Conservation (phyloP, 208 protist species). For the Wallacemonas sp. region DNA sequence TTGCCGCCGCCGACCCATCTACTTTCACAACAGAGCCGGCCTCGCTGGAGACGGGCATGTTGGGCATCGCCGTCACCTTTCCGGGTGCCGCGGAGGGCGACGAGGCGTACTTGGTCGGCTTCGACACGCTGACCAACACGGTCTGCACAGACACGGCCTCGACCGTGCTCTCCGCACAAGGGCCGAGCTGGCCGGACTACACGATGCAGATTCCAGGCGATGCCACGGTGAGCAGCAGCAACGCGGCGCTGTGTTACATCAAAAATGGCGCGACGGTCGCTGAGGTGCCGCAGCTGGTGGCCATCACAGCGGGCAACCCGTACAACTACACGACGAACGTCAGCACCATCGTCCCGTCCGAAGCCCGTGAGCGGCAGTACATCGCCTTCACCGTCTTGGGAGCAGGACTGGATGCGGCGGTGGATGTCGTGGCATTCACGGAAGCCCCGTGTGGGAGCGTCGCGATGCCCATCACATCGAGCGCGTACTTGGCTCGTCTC, state of each 20-base stretch:
- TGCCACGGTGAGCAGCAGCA: constrained; percentile 23
- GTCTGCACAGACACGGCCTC: constrained; percentile 64
- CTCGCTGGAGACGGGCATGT: constrained; percentile 53
- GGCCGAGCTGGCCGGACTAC: constrained; percentile 54
- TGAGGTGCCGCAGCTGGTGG: constrained; percentile 80
- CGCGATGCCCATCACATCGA: constrained; percentile 31
- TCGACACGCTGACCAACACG: constrained; percentile 54
- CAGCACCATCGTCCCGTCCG: neutral
- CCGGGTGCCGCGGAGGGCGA: constrained; percentile 46
- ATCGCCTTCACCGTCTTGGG: constrained; percentile 65
- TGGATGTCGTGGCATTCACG: constrained; percentile 71
- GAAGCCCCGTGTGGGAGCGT: constrained; percentile 48
- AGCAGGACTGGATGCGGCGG: constrained; percentile 30
- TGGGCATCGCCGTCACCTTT: constrained; percentile 59
- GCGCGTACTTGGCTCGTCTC: constrained; percentile 37
- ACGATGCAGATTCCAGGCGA: constrained; percentile 50
- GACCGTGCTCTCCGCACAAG: constrained; percentile 25
- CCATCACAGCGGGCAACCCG: constrained; percentile 59
- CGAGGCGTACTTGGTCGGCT: constrained; percentile 74
- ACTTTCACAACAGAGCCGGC: constrained; percentile 57
- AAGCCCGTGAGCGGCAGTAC: constrained; percentile 68
- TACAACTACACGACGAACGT: constrained; percentile 63
- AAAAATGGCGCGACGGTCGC: constrained; percentile 66
- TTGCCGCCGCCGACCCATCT: constrained; percentile 46
- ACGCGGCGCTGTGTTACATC: constrained; percentile 80